phyloP scores from a whole-genome alignment of 768 basidiomycete genomes.

The Dentipellis sp. region DNA sequence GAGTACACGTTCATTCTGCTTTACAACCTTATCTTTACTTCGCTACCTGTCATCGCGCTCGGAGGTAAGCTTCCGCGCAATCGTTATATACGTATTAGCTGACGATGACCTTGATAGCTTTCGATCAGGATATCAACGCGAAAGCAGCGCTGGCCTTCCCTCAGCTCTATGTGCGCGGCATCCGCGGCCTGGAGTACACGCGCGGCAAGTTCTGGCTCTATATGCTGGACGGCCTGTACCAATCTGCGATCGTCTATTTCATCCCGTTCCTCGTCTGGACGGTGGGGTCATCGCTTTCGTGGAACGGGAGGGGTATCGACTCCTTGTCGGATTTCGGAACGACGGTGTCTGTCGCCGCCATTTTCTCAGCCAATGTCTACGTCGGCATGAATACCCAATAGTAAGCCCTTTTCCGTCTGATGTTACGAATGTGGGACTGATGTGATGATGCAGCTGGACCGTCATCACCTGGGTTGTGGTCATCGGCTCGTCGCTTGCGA shows the following conservation, averaged over 20 bases:
- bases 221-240: constrained; percentile 92
- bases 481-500: constrained; percentile 69
- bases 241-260: constrained; percentile 81
- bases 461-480: constrained; percentile 78
- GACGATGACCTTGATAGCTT: constrained; percentile 38
- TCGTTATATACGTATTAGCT: not conserved
- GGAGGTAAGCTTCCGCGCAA: constrained; percentile 47
- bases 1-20: constrained; percentile 91
- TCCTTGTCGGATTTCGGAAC: constrained; percentile 86
- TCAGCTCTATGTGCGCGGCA: constrained; percentile 92
- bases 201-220: constrained; percentile 88
- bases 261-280: constrained; percentile 74
- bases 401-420: constrained; percentile 39
- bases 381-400: constrained; percentile 87
- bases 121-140: constrained; percentile 93
- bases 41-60: constrained; percentile 82
- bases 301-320: constrained; percentile 74
- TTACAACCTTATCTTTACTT: constrained; percentile 90
- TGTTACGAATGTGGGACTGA: not conserved
- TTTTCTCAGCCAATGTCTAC: constrained; percentile 81
- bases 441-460: constrained; percentile 50
- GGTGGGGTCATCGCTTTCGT: constrained; percentile 53
- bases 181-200: constrained; percentile 89
- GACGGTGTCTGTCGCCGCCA: constrained; percentile 79
- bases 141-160: constrained; percentile 87